Evolutionary conservation across 208 protist genomes (phyloP), one percentile per base, ranked within the genome.

Genomic region (Leishmania arabica): DNA sequence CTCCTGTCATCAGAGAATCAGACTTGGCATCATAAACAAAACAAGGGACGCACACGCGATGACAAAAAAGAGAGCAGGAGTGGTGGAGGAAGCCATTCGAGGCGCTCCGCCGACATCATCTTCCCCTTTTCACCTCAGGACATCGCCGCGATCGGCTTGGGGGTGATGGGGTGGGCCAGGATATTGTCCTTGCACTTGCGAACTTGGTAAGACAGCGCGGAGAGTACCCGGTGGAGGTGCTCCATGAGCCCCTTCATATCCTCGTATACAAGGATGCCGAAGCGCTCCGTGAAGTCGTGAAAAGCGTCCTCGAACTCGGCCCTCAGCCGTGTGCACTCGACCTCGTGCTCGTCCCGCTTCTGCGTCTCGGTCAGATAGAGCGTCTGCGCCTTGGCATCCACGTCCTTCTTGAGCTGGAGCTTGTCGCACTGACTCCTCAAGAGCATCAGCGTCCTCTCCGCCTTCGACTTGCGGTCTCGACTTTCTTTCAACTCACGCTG

Each of bases 161-260:
- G 45, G 58, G 31, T 40, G 3, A 51, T 31, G 51, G 71, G 49
- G 49, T 37, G 4, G n/a, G 24, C 34, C 31, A 42, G 1, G 2
- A 83, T 47, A 53, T 79, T 77, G 24, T 86, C 83, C 62, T 84
- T 68, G 60, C 82, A 89, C 62, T 88, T 86, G 45, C 85, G 81
- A 49, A 83, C 78, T 53, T 91, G 88, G 60, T 89, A 91, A 2
- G 85, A 85, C 6, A 87, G 65, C 0, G 79, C 15, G 6, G 83
- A 84, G n/a, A 89, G 80, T 21, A 89, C 51, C 40, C 42, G 19
- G 64, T 89, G 83, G 1, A 83, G 4, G 13, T 62, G 27, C 49
- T 42, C 72, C 19, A 71, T 64, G 3, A 89, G 9, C 69, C 71
- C 81, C 9, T 45, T 60, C 51, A 84, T 70, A 69, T 89, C 88